Conservation (phyloP, 257 asterid genomes). For the Echites panduratus region DNA sequence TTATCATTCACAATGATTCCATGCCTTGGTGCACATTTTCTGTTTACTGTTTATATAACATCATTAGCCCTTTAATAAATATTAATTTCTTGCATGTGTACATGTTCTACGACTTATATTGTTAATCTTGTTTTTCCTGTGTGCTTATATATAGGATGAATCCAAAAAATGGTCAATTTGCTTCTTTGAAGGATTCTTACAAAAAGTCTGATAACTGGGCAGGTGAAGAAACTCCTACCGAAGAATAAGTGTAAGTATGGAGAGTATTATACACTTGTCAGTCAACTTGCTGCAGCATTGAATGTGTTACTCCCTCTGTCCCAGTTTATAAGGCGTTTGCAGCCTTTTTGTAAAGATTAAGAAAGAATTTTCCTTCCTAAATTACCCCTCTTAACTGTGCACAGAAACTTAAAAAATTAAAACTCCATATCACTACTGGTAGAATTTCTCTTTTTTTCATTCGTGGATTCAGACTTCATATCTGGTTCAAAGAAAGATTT, state of each 20-base stretch:
- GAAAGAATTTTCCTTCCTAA: too few relatives aligned
- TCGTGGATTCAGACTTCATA: too few relatives aligned
- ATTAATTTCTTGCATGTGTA: neutral
- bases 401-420: too few relatives aligned
- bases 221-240: conserved; percentile 21
- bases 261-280: conserved; percentile 15
- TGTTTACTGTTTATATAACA: neutral
- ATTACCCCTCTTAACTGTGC: too few relatives aligned
- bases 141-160: conserved; percentile 23
- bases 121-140: neutral
- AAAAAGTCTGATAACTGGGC: conserved; percentile 28
- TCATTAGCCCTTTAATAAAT: neutral
- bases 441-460: too few relatives aligned
- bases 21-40: neutral
- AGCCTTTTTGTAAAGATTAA: too few relatives aligned
- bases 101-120: neutral
- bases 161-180: conserved; percentile 36
- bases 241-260: conserved; percentile 34
- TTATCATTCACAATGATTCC: neutral
- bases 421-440: too few relatives aligned
- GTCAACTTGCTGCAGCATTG: neutral
- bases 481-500: too few relatives aligned
- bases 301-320: too few relatives aligned
- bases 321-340: too few relatives aligned
- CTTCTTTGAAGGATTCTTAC: conserved; percentile 22